Evolutionary conservation across 805 yeast genomes (phyloP), one percentile per base, ranked within the genome.

Genomic region (Saturnispora quitensis): DNA sequence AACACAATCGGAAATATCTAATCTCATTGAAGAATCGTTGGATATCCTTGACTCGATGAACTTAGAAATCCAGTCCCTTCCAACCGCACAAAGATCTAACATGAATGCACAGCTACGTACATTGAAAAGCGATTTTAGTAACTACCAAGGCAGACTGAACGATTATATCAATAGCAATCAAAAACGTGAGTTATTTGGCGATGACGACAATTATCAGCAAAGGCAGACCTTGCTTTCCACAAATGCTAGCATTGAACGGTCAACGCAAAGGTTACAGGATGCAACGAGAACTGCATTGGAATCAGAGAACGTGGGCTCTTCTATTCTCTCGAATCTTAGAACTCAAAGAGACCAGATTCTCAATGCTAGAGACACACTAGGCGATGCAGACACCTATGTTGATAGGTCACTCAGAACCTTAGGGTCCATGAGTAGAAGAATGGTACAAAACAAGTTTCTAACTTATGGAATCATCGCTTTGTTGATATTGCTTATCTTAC

Each of bases 401-500:
- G 98, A 93, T 68, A 83, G 86, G 63, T 83, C 93, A 51, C 77
- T 93, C 51, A 79, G 86, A 52, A 93, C 98, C 1, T 73, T 93
- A 61, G 82, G 89, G 60, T 77, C 87, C 18, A 93, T 93, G 99
- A 85, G 96, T 25, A 77, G 98, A 68, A 73, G 98, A 61, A 75
- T 90, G 74, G 89, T 95, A 10, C 91, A 97, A 5, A 91, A 91
- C 68, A 85, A 89, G 67, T 75, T 90, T 58, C 85, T 91, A 56
- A 87, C 95, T 52, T 87, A 89, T 61, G 95, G 95, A 10, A 91
- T 91, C 52, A 91, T 91, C 51, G 96, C 86, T 6, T 90, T 91
- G 18, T 75, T 91, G 62, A 81, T 91, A 6, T 62, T 91, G 50
- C 74, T 91, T 61, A 91, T 91, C 46, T 70, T 91, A 56, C 73